A percentile compares a stretch with the other conserved stretches of the same genome.
Conservation (phyloP, 2,329 filamentous ascomycete genomes). For the Trichoderma afroharzianum region DNA sequence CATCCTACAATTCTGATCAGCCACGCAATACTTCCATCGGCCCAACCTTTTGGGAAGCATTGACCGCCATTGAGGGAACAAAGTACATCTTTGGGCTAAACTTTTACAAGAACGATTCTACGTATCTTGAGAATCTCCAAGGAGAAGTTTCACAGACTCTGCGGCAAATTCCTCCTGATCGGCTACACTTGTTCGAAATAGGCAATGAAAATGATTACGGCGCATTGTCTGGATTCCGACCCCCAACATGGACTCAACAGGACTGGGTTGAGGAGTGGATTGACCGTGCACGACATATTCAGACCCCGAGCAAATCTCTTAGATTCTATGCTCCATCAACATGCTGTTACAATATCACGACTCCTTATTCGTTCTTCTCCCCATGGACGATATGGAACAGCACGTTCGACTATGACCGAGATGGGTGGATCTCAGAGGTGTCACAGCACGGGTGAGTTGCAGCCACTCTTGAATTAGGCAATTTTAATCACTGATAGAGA, state of each 20-base stretch:
- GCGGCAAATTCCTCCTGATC: background rate
- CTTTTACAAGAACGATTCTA: slow-evolving; percentile 16
- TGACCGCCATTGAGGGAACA: slow-evolving; percentile 9
- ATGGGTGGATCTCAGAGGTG: slow-evolving; percentile 14
- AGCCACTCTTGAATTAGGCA: background rate
- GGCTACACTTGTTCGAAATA: slow-evolving; percentile 6
- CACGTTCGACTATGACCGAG: slow-evolving; percentile 9
- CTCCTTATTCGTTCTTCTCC: slow-evolving; percentile 12
- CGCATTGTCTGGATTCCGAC: slow-evolving; percentile 8
- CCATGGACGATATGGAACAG: slow-evolving; percentile 15
- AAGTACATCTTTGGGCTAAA: slow-evolving; percentile 14
- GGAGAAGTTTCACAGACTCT: background rate
- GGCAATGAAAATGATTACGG: slow-evolving; percentile 16
- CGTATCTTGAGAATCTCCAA: background rate
- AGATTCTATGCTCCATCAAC: slow-evolving; percentile 11
- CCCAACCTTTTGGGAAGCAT: slow-evolving; percentile 11
- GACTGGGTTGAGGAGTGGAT: slow-evolving; percentile 14
- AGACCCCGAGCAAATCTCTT: background rate
- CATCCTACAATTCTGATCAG: slow-evolving; percentile 10
- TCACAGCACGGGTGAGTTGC: slow-evolving; percentile 9
- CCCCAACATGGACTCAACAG: slow-evolving; percentile 13
- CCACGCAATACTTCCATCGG: slow-evolving; percentile 5
- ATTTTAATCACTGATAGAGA: background rate
- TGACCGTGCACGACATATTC: background rate
- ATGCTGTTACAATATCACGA: slow-evolving; percentile 15